A percentile compares a stretch with the other conserved stretches of the same genome.
Conservation (phyloP, 31 red algal genomes). For the Bonnemaisonia californica region DNA sequence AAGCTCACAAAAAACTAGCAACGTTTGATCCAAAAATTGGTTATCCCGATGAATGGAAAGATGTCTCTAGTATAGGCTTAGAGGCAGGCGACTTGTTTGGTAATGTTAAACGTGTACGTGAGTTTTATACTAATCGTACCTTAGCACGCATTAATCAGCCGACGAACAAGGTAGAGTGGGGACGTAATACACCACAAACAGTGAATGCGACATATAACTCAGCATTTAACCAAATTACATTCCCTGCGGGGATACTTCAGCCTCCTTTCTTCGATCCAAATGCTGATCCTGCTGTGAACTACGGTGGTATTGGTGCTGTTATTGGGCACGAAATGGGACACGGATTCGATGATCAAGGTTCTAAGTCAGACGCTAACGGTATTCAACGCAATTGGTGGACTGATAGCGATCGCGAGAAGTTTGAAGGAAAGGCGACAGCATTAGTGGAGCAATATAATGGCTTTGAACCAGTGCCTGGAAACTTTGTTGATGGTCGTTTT, state of each 20-base stretch:
- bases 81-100: background rate
- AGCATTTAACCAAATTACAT: slow-evolving; percentile 34
- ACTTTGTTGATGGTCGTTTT: slow-evolving; percentile 45
- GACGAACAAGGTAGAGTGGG: background rate
- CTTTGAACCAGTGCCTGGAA: slow-evolving; percentile 26
- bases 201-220: slow-evolving; percentile 64
- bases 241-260: slow-evolving; percentile 63
- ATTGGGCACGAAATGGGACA: slow-evolving; percentile 32
- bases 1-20: background rate
- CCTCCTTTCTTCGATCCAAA: slow-evolving; percentile 52
- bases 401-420: slow-evolving; percentile 14
- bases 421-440: slow-evolving; percentile 6
- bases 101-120: background rate
- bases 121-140: background rate
- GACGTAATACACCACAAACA: slow-evolving; percentile 27
- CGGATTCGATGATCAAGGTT: background rate
- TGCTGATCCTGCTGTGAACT: slow-evolving; percentile 47
- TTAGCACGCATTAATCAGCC: background rate
- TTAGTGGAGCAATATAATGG: slow-evolving; percentile 40
- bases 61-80: slow-evolving; percentile 2
- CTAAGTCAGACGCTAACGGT: slow-evolving; percentile 43
- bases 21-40: slow-evolving; percentile 5
- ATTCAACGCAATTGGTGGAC: slow-evolving; percentile 47
- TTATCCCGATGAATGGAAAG: slow-evolving; percentile 9
- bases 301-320: slow-evolving; percentile 54